phyloP scores from a whole-genome alignment of 192 early-diverging fungal species.

The Fimicolochytrium jonesii region DNA sequence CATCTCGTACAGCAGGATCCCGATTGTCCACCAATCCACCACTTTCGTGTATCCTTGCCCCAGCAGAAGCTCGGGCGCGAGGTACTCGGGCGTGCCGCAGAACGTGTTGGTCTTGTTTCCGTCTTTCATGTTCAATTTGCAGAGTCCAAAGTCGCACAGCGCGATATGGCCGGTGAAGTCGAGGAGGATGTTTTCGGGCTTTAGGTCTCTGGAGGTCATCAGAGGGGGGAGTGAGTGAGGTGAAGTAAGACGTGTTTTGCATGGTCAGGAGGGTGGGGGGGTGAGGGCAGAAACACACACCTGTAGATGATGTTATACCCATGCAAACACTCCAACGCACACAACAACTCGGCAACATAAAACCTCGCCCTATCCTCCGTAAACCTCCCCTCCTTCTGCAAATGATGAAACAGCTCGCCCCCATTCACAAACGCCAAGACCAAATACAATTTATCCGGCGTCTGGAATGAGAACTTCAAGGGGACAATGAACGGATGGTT shows the following conservation, averaged over 20 bases:
- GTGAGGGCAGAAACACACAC: constrained; percentile 14
- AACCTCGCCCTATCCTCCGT: constrained; percentile 58
- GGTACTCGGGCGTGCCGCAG: constrained; percentile 89
- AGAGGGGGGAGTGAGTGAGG: background rate
- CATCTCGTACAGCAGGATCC: constrained; percentile 79
- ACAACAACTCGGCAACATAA: constrained; percentile 88
- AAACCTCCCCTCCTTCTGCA: constrained; percentile 63
- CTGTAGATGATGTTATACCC: constrained; percentile 82
- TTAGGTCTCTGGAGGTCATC: constrained; percentile 67
- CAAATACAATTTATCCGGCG: constrained; percentile 89
- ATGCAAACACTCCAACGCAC: constrained; percentile 90
- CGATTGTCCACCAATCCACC: constrained; percentile 98
- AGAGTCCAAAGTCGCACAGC: constrained; percentile 89
- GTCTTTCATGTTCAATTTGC: constrained; percentile 92
- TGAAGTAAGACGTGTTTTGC: background rate
- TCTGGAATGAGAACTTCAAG: constrained; percentile 66
- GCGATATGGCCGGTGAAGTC: constrained; percentile 94
- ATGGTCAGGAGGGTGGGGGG: background rate
- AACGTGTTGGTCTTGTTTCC: constrained; percentile 87
- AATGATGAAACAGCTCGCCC: constrained; percentile 82
- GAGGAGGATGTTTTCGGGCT: constrained; percentile 92
- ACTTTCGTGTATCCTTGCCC: constrained; percentile 85
- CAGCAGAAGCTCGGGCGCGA: constrained; percentile 78
- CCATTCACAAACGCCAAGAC: constrained; percentile 94
- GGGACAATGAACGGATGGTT: constrained; percentile 66